Conservation (phyloP, 331 rosid species). For the Dryas integrifolia region DNA sequence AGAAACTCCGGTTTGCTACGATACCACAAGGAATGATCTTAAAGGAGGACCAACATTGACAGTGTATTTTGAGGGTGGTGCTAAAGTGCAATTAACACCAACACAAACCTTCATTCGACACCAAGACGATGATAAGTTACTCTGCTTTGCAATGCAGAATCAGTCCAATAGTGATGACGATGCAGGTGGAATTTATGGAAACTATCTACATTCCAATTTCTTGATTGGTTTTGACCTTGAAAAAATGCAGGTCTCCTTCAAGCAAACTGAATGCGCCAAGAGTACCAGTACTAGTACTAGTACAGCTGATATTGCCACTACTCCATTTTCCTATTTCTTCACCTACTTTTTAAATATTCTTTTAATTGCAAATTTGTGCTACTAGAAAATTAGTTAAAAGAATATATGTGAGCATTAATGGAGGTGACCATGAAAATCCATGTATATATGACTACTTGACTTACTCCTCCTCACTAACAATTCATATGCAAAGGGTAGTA, state of each 20-base stretch:
- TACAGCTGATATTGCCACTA: background rate
- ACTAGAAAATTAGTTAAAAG: background rate
- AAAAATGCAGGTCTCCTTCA: slow-evolving; percentile 39
- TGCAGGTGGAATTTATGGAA: slow-evolving; percentile 39
- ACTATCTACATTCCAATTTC: slow-evolving; percentile 48
- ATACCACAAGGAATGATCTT: slow-evolving; percentile 25
- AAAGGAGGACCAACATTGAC: slow-evolving; percentile 40
- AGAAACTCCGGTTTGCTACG: slow-evolving; percentile 47
- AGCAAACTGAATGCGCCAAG: slow-evolving; percentile 45
- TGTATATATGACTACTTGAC: no score
- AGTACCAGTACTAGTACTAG: background rate
- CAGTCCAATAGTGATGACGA: slow-evolving; percentile 14
- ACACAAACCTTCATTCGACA: slow-evolving; percentile 37
- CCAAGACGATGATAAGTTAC: slow-evolving; percentile 42
- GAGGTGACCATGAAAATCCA: no score
- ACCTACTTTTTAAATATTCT: background rate
- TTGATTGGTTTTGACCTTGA: slow-evolving; percentile 56
- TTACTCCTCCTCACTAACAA: no score
- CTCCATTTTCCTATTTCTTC: background rate
- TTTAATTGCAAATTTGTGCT: background rate
- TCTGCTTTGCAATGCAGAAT: slow-evolving; percentile 43
- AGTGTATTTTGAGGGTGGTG: slow-evolving; percentile 47
- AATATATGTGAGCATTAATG: no score
- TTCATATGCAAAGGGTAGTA: no score
- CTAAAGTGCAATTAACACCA: slow-evolving; percentile 39